phyloP scores from a whole-genome alignment of 805 yeast genomes.

The Cyberlindnera japonica region DNA sequence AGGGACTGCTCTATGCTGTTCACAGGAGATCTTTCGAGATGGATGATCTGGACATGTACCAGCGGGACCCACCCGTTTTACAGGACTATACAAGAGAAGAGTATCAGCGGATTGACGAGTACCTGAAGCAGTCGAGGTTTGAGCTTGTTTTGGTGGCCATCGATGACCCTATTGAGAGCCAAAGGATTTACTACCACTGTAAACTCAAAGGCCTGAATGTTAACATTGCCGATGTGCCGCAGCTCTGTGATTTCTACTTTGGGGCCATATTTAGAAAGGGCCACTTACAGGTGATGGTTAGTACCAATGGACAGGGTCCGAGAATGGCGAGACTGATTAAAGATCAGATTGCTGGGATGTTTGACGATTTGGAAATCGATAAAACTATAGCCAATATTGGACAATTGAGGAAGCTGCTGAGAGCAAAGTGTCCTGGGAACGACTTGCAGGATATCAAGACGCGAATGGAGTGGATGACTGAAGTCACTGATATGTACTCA shows the following conservation, averaged over 20 bases:
- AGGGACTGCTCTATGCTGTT: constrained; percentile 43
- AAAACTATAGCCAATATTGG: constrained; percentile 61
- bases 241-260: constrained; percentile 81
- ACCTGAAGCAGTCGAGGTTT: constrained; percentile 37
- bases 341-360: constrained; percentile 43
- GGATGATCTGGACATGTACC: constrained; percentile 49
- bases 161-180: constrained; percentile 61
- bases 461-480: constrained; percentile 71
- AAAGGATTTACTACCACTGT: constrained; percentile 50
- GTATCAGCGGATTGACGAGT: constrained; percentile 28
- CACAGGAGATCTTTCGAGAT: constrained; percentile 41
- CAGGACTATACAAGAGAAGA: constrained; percentile 19
- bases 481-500: constrained; percentile 55
- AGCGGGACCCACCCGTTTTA: constrained; percentile 20
- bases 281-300: constrained; percentile 72
- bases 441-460: constrained; percentile 46
- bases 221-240: constrained; percentile 82
- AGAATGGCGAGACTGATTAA: constrained; percentile 64
- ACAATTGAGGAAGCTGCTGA: constrained; percentile 45
- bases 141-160: constrained; percentile 71
- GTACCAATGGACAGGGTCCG: constrained; percentile 82
- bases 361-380: constrained; percentile 41
- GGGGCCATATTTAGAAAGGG: constrained; percentile 76
- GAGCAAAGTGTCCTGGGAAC: constrained; percentile 43
- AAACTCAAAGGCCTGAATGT: constrained; percentile 50